Conservation (phyloP, 371 early-diverging fungal species). For the Funneliformis caledonium region DNA sequence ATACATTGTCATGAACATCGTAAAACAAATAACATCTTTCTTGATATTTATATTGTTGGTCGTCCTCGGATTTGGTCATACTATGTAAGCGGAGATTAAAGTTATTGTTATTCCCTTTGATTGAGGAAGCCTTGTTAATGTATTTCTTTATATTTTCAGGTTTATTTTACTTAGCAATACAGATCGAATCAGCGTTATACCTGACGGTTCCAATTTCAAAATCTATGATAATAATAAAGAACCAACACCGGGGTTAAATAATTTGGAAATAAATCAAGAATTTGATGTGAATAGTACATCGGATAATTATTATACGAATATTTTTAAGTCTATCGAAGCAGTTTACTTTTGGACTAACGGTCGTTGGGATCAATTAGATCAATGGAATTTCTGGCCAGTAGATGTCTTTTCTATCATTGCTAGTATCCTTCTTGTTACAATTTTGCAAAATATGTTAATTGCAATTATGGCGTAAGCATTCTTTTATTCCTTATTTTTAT, state of each 20-base stretch:
- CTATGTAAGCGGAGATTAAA: not conserved
- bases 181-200: not conserved
- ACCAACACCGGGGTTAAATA: too few species aligned
- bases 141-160: not conserved
- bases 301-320: constrained; percentile 11
- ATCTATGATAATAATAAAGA: too few species aligned
- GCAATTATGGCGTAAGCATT: constrained; percentile 25
- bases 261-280: not conserved
- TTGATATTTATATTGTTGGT: not conserved
- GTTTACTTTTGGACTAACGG: constrained; percentile 31
- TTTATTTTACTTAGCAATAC: not conserved
- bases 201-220: not conserved
- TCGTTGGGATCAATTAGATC: constrained; percentile 32
- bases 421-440: constrained; percentile 11
- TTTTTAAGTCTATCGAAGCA: not conserved
- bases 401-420: constrained; percentile 6
- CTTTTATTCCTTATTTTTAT: not conserved
- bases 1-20: not conserved
- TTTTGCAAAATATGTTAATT: constrained; percentile 37
- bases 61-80: constrained; percentile 3
- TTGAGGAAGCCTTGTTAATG: not conserved
- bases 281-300: not conserved
- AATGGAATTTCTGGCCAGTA: constrained; percentile 24
- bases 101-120: too few species aligned
- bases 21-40: not conserved